Base-by-base conservation (phyloP, 305 asterid species). In the Salvia sclarea region DNA sequence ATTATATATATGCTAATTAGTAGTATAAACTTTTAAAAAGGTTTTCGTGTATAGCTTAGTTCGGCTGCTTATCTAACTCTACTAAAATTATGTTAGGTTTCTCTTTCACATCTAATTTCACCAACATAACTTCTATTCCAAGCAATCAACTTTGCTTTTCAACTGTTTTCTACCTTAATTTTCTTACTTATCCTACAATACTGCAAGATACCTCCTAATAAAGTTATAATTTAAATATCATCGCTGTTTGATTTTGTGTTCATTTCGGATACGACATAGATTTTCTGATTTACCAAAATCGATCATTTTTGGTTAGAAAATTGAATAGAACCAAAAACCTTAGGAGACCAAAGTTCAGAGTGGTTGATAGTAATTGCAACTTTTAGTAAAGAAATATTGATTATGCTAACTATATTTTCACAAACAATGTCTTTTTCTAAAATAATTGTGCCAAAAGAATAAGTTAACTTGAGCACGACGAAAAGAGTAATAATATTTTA, bases 51-150 rank as follows among this genome's bases (percentile, higher is more conserved):
- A 22, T 38, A 49, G 44, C 49, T 33, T 24, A 25, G 73, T 56
- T 69, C 2, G 28, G 40, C 60, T 59, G 61, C 52, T 59, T 47
- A 59, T 60, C 53, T 35, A 70, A 47, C 43, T 57, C 11, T 3
- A 58, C 28, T 59, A 24, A 21, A 59, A 33, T 33, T 38, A 67
- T 40, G 55, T 70, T 70, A 48, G 61, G 68, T 60, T 59, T 61
- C 43, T 48, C 28, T 47, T 13, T 22, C 20, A 50, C 61, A 24
- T 22, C 68, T 70, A 60, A 60, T 49, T 70, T 16, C 17, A 59
- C 68, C 75, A 35, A 37, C 12, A 57, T 21, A 47, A 58, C 74
- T 38, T 50, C 5, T 40, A 61, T 68, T 55, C 20, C 7, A 65
- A 63, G 24, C 25, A 38, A 67, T 24, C 66, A 31, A 30, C 18